These are phyloP conservation scores for Melaleuca quinquenervia DNA, from an alignment of 345 rosid species.

Conservation along the genomic window DNA sequence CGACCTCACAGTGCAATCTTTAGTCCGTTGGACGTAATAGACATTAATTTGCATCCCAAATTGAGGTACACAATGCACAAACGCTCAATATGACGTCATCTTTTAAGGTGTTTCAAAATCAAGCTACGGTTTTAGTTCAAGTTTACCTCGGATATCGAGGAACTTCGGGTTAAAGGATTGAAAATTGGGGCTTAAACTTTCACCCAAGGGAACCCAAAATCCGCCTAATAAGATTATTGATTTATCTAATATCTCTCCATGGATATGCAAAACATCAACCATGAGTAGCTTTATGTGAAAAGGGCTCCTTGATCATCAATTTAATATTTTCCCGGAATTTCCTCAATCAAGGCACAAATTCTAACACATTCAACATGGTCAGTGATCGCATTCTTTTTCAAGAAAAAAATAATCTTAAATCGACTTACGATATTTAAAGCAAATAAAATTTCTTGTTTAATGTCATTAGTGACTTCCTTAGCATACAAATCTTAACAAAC, in stretches of 20 bases:
- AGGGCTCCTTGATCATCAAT: not conserved
- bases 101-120: not conserved
- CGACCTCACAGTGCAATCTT: not conserved
- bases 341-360: not conserved
- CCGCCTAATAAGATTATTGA: not conserved
- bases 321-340: too few relatives aligned
- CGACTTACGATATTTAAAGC: accelerated
- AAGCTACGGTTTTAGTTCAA: not conserved
- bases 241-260: not conserved
- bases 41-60: not conserved
- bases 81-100: not conserved
- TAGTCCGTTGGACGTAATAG: not conserved
- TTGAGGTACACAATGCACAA: not conserved
- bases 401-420: not conserved
- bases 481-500: conserved; percentile 6
- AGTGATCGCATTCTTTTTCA: not conserved
- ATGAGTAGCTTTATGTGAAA: too few relatives aligned
- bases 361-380: not conserved
- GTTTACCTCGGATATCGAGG: not conserved
- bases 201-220: not conserved
- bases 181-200: not conserved
- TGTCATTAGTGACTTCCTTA: too few relatives aligned
- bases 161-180: not conserved
- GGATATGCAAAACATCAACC: not conserved
- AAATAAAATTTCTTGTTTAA: too few relatives aligned